Conservation (phyloP, 1,284 basidiomycete species). For the Fomitiporia mediterranea region DNA sequence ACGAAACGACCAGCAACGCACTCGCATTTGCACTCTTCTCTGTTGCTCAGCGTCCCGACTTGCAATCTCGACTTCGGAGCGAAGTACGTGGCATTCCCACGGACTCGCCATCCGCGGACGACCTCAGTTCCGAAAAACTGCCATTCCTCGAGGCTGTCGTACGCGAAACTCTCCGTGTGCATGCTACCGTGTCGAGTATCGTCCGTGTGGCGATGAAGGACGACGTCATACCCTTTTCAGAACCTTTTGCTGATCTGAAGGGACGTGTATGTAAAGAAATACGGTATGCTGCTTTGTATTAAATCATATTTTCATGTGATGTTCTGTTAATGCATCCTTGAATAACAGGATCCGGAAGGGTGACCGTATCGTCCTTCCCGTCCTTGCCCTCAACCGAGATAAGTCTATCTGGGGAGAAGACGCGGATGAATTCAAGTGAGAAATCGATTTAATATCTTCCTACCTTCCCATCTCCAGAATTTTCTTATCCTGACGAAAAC, state of each 20-base stretch:
- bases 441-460: too few species aligned
- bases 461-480: too few species aligned
- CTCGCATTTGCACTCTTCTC: slow-evolving; percentile 45
- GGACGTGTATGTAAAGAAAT: slow-evolving; percentile 24
- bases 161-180: slow-evolving; percentile 27
- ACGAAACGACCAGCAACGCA: slow-evolving; percentile 33
- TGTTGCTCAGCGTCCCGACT: slow-evolving; percentile 35
- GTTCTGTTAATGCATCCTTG: not conserved
- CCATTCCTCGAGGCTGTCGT: slow-evolving; percentile 33
- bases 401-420: slow-evolving; percentile 40
- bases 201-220: slow-evolving; percentile 24
- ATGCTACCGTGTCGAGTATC: slow-evolving; percentile 24
- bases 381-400: slow-evolving; percentile 33
- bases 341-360: slow-evolving; percentile 30
- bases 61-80: slow-evolving; percentile 41
- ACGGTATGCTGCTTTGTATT: slow-evolving; percentile 12
- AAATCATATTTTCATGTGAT: not conserved
- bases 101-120: slow-evolving; percentile 29
- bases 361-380: slow-evolving; percentile 29
- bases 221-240: slow-evolving; percentile 27
- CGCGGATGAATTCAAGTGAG: slow-evolving; percentile 32
- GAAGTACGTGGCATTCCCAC: slow-evolving; percentile 32
- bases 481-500: not conserved
- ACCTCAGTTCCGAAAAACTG: slow-evolving; percentile 29
- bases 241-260: slow-evolving; percentile 23